Evolutionary conservation across 2,329 filamentous ascomycete species (phyloP).

Genomic region (Geoglossum cookeanum): DNA sequence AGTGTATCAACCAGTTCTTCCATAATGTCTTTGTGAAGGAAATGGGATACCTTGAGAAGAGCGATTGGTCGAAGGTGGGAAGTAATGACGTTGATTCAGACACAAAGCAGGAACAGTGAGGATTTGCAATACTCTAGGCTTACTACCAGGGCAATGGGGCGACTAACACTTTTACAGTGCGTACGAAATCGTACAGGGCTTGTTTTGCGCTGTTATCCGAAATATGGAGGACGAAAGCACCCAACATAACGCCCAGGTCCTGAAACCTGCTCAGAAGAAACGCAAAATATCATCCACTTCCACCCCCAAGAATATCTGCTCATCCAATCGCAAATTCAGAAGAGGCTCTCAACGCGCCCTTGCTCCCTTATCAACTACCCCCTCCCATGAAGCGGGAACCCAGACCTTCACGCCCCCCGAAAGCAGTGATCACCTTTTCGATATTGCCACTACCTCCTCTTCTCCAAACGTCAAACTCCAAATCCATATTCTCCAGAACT

Average conservation of each 20-base stretch:
- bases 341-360: not conserved
- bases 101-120: not conserved
- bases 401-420: not conserved
- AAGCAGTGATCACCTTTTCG: not conserved
- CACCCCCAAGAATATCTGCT: not conserved
- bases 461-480: not conserved
- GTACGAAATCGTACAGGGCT: not conserved
- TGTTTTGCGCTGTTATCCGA: not conserved
- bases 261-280: not conserved
- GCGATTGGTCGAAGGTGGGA: not conserved
- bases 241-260: not conserved
- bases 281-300: not conserved
- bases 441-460: not conserved
- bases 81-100: not conserved
- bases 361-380: not conserved
- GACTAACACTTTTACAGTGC: not conserved
- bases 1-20: not conserved
- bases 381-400: not conserved
- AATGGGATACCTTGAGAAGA: constrained; percentile 1
- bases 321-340: not conserved
- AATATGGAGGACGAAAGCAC: not conserved
- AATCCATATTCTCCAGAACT: not conserved
- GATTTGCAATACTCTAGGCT: not conserved
- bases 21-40: not conserved
- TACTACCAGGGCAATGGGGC: not conserved